Evolutionary conservation across 1,139 yeast species (phyloP), one percentile per base, ranked within the genome.

Genomic region (Geotrichum reessii): DNA sequence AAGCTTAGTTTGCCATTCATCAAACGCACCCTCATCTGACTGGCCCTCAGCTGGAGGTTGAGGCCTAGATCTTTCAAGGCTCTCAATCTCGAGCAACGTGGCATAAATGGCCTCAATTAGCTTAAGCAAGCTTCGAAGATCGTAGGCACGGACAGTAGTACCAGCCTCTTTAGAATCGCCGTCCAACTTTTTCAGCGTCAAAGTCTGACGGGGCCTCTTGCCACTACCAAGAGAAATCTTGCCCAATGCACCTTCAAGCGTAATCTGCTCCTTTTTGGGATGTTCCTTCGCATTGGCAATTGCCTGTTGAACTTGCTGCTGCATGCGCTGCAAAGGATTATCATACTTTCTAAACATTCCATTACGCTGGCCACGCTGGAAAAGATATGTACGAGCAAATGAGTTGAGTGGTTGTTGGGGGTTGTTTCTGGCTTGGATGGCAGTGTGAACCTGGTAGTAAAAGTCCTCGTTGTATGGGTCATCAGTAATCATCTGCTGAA

Each of bases 391-490:
- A 71, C 89, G 91, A 17, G 97, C 97, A 77, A 92, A 87, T 27
- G 90, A 84, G 74, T 74, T 82, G 73, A 72, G 69, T 33, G 74
- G 74, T 61, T 73, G 75, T 55, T 70, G 70, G 33, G 75, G 80
- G 74, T 76, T 80, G 69, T 76, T 78, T 74, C 75, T 76, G 78
- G 64, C 84, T 78, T 86, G 95, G 69, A 93, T 82, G 53, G 93
- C 91, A 70, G 92, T 88, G 75, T 84, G 89, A 48, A 95, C 97
- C 73, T 93, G 98, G 68, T 88, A 91, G 71, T 93, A 93, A 69
- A 93, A 95, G 75, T 95, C 99, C 73, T 93, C 99, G 69, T 90
- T 91, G 73, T 88, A 90, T 11, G 99, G 99, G 72, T 95, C 99
- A 60, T 92, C 98, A 21, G 97, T 88, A 52, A 93, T 97, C 74